phyloP scores from a whole-genome alignment of 164 flowering plant species.

The Kalanchoe fedtschenkoi region DNA sequence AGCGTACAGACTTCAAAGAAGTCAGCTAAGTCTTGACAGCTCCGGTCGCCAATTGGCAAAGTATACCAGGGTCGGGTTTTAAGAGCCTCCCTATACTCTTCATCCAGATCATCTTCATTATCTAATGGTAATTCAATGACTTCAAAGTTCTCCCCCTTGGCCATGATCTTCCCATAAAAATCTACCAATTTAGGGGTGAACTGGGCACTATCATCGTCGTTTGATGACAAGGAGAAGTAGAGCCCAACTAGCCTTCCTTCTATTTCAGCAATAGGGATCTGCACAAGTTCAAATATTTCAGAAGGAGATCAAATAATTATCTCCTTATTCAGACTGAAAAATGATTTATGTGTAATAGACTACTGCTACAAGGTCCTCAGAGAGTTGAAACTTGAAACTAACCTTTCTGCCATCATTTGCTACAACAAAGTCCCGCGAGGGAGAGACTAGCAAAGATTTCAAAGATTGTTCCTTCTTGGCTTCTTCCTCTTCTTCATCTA shows the following conservation, averaged over 20 bases:
- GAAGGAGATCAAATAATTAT: background rate
- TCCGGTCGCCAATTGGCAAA: constrained; percentile 34
- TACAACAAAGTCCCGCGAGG: constrained; percentile 38
- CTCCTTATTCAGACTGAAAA: background rate
- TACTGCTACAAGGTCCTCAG: background rate
- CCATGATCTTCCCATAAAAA: constrained; percentile 30
- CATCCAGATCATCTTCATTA: constrained; percentile 29
- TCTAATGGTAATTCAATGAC: constrained; percentile 35
- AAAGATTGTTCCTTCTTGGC: constrained; percentile 44
- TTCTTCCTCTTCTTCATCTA: constrained; percentile 43
- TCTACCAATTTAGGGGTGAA: constrained; percentile 30
- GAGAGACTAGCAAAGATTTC: constrained; percentile 37
- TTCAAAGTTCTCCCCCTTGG: constrained; percentile 35
- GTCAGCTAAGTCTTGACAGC: constrained; percentile 24
- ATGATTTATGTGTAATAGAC: background rate
- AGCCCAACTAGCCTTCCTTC: constrained; percentile 46
- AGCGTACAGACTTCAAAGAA: constrained; percentile 34
- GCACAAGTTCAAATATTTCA: background rate
- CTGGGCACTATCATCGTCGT: background rate
- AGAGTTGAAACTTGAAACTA: background rate
- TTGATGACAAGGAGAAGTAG: constrained; percentile 21
- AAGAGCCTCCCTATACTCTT: constrained; percentile 21
- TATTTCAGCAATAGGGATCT: constrained; percentile 44
- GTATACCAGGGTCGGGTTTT: constrained; percentile 32
- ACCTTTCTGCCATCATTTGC: constrained; percentile 35